Evolutionary conservation across 306 rosid genomes (phyloP).

Genomic region (Prosopis cineraria): DNA sequence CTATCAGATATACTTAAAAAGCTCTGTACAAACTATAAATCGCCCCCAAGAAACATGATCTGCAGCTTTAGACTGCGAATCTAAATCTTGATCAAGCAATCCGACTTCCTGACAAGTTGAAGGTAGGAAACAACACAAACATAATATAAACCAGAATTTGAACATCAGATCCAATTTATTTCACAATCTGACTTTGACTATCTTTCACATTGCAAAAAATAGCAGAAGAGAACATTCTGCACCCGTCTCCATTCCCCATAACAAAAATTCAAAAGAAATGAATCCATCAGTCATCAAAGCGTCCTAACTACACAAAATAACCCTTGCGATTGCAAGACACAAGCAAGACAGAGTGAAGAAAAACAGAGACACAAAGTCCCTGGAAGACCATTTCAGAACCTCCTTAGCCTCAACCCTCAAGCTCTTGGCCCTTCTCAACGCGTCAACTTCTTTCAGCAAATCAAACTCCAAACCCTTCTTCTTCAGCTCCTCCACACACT

Average conservation of each 20-base stretch:
- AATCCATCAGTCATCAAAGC: constrained; percentile 27
- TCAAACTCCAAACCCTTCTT: constrained; percentile 90
- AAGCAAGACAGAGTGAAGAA: constrained; percentile 73
- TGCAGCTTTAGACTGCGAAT: not conserved
- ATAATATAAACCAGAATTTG: not conserved
- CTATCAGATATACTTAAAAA: not conserved
- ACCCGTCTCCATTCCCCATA: not conserved
- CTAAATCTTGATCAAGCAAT: not conserved
- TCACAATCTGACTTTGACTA: constrained; percentile 10
- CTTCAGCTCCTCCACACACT: constrained; percentile 86
- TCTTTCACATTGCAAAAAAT: constrained; percentile 33
- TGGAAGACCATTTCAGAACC: constrained; percentile 81
- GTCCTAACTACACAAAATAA: constrained; percentile 67
- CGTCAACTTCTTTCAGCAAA: constrained; percentile 92
- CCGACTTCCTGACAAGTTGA: not conserved
- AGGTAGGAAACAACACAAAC: not conserved
- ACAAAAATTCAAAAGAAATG: not conserved
- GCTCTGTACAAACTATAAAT: not conserved
- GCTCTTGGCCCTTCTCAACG: constrained; percentile 88
- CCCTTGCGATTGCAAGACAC: constrained; percentile 69
- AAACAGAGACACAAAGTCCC: constrained; percentile 75
- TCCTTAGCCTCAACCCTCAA: constrained; percentile 66
- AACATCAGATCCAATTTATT: constrained; percentile 26
- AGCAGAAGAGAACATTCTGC: constrained; percentile 89
- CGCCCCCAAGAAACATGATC: not conserved